A percentile compares a stretch with the other conserved stretches of the same genome.
phyloP scores from a whole-genome alignment of 1,139 yeast species.

The Debaryomyces coudertii region DNA sequence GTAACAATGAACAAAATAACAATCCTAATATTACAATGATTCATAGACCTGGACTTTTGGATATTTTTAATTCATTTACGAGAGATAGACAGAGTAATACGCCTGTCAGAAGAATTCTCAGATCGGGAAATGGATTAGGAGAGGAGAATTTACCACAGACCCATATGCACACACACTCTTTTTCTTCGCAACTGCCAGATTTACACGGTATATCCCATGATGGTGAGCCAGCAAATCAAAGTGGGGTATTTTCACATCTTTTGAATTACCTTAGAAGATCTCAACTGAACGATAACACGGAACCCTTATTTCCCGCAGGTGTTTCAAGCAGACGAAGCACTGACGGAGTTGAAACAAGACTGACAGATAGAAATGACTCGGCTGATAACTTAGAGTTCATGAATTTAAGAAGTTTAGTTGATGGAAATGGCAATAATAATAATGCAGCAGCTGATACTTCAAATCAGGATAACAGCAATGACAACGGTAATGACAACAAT shows the following conservation, averaged over 20 bases:
- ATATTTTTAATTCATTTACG: slow-evolving; percentile 9
- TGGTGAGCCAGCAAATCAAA: neutral
- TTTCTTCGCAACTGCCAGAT: neutral
- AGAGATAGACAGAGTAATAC: slow-evolving; percentile 1
- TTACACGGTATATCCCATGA: neutral
- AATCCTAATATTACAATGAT: slow-evolving; percentile 9
- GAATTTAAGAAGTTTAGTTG: slow-evolving; percentile 30
- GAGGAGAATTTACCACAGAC: slow-evolving; percentile 6
- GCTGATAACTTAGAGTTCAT: slow-evolving; percentile 29
- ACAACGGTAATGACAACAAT: slow-evolving; percentile 4
- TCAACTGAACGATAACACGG: slow-evolving; percentile 13
- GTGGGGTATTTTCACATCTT: slow-evolving; percentile 28
- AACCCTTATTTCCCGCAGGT: slow-evolving; percentile 49
- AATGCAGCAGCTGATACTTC: slow-evolving; percentile 13
- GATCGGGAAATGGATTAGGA: slow-evolving; percentile 18
- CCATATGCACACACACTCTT: slow-evolving; percentile 6
- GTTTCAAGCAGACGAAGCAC: slow-evolving; percentile 55
- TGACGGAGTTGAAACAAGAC: slow-evolving; percentile 48
- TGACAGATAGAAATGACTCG: slow-evolving; percentile 11
- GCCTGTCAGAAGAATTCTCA: slow-evolving; percentile 18
- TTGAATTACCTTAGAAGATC: slow-evolving; percentile 28
- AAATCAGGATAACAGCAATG: slow-evolving; percentile 2
- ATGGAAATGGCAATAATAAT: slow-evolving; percentile 23
- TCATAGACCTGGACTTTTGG: slow-evolving; percentile 11
- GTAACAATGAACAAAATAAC: neutral